Percentiles rank a stretch among this genome's conserved stretches.
Evolutionary conservation across 192 early-diverging fungal species (phyloP).

Genomic region (Coemansia sp.): DNA sequence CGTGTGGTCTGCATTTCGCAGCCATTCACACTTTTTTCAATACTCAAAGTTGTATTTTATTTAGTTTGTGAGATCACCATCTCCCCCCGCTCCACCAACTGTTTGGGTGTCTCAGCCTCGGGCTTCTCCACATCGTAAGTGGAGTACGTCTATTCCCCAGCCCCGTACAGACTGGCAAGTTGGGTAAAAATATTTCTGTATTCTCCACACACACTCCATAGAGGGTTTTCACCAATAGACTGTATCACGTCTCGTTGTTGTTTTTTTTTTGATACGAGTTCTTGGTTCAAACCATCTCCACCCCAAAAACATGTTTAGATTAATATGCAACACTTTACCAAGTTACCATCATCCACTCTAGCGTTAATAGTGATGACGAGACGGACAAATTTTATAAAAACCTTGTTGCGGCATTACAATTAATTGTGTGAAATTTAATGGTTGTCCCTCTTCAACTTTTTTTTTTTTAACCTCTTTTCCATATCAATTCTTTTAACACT

Average conservation of each 20-base stretch:
- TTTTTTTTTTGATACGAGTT: neutral
- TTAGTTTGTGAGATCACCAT: neutral
- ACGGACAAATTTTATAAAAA: neutral
- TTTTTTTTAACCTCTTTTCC: neutral
- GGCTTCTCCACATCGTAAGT: neutral
- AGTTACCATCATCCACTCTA: neutral
- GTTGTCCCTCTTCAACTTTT: neutral
- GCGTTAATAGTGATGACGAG: neutral
- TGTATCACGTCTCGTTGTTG: neutral
- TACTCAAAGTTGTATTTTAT: no score
- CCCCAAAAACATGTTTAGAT: neutral
- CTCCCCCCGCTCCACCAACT: neutral
- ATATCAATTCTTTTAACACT: neutral
- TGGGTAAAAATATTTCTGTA: neutral
- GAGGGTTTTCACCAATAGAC: neutral
- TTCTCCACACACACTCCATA: neutral
- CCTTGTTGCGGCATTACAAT: neutral
- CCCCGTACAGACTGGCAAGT: neutral
- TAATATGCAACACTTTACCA: neutral
- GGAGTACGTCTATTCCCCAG: neutral
- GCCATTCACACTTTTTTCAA: neutral
- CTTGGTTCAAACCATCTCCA: neutral
- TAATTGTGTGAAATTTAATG: neutral
- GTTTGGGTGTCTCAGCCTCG: neutral
- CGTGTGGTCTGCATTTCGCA: neutral